Evolutionary conservation across 805 yeast species (phyloP).

Genomic region (Hanseniaspora meyeri): DNA sequence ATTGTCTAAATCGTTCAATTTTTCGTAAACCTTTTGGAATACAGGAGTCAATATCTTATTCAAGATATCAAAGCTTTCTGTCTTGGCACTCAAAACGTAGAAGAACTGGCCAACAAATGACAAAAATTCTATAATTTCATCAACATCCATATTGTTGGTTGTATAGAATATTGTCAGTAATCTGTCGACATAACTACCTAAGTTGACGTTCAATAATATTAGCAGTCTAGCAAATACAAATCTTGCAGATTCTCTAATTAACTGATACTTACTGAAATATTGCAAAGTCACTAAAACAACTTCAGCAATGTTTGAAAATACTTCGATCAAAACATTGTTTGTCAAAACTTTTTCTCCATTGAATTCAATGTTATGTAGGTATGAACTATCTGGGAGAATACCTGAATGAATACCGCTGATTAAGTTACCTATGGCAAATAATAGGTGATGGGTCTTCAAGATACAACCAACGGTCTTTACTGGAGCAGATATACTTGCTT

Average conservation of each 20-base stretch:
- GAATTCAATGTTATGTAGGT: constrained; percentile 29
- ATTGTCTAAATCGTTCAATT: constrained; percentile 34
- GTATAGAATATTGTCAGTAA: constrained; percentile 55
- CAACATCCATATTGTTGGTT: constrained; percentile 38
- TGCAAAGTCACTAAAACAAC: constrained; percentile 77
- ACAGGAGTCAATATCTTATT: constrained; percentile 67
- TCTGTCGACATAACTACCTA: constrained; percentile 48
- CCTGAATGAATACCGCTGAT: constrained; percentile 66
- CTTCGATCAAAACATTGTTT: constrained; percentile 30
- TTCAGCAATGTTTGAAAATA: constrained; percentile 59
- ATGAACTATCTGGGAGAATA: constrained; percentile 27
- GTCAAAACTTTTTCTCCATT: constrained; percentile 23
- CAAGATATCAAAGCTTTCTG: constrained; percentile 57
- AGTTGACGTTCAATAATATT: constrained; percentile 48
- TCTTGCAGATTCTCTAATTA: constrained; percentile 72
- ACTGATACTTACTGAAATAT: constrained; percentile 50
- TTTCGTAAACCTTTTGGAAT: constrained; percentile 45
- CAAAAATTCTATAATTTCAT: constrained; percentile 68
- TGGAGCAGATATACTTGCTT: constrained; percentile 44
- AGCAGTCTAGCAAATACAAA: constrained; percentile 80
- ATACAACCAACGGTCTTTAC: constrained; percentile 35
- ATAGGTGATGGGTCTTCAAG: constrained; percentile 70
- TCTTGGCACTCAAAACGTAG: constrained; percentile 59
- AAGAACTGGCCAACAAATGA: constrained; percentile 80
- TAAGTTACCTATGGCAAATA: constrained; percentile 82